Base-by-base conservation (phyloP, 257 asterid species). In the Penstemon newberryi region DNA sequence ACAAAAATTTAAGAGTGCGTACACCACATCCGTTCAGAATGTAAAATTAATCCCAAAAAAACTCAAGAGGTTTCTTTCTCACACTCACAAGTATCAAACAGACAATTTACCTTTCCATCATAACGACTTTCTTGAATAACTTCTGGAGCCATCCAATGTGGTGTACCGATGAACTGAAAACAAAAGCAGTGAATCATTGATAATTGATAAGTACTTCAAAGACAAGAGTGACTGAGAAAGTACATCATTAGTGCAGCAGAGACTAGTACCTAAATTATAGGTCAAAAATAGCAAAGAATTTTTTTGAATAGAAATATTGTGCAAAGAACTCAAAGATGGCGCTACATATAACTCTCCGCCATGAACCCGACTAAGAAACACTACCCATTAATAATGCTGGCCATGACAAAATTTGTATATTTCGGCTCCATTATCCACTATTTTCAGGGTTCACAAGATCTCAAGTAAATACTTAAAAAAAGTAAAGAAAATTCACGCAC, bases 101-200 rank as follows among this genome's bases (percentile, higher is more conserved):
- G 53, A 65, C 37, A 65, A 13, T 11, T 46, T 82, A 90, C 97
- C 97, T 94, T 94, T 60, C 97, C 99, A 74, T 94, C 99, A 59
- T 94, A 94, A 59, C 96, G 99, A 70, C 96, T 94, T 85, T 89
- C 99, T 87, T 94, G 99, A 83, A 93, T 93, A 80, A 93, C 99
- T 82, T 93, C 99, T 71, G 99, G 99, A 67, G 99, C 97, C 99
- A 94, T 94, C 99, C 99, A 94, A 76, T 94, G 99, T 6, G 99
- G 97, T 58, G 99, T 94, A 47, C 99, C 99, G 12, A 94, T 94
- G 78, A 94, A 94, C 99, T 93, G 79, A 65, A 77, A 63, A 74
- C n/a, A 73, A 44, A 8, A 42, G 65, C 37, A 78, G 42, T 3
- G 33, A 25, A 25, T 25, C 33, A 25, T 25, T 25, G 33, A 25